phyloP scores from a whole-genome alignment of 208 protist genomes.

The Leishmania lainsoni region DNA sequence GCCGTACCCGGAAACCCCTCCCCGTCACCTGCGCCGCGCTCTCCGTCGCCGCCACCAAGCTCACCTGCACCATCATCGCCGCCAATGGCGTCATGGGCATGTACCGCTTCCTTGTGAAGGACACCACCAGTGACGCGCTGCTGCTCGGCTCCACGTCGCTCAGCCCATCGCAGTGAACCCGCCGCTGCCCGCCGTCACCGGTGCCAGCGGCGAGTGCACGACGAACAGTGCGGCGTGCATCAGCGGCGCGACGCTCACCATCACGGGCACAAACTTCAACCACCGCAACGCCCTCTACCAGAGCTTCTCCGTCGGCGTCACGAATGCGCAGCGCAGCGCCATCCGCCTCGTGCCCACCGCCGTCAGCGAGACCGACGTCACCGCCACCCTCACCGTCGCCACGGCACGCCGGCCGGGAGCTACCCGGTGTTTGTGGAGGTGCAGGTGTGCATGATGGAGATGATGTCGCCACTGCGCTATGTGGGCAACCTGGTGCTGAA shows the following conservation, averaged over 20 bases:
- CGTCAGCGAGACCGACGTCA: conserved; percentile 14
- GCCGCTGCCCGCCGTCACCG: conserved; percentile 28
- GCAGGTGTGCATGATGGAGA: conserved; percentile 33
- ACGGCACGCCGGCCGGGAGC: conserved; percentile 3
- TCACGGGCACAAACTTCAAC: conserved; percentile 42
- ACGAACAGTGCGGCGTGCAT: conserved; percentile 31
- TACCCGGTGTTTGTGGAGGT: conserved; percentile 35
- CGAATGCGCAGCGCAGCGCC: conserved; percentile 19
- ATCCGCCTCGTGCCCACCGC: conserved; percentile 17
- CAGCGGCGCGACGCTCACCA: conserved; percentile 22
- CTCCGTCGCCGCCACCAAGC: conserved; percentile 17
- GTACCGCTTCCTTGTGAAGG: conserved; percentile 37
- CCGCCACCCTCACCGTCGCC: conserved; percentile 18
- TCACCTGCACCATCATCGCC: conserved; percentile 33
- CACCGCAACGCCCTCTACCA: conserved; percentile 24
- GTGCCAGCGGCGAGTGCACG: conserved; percentile 34
- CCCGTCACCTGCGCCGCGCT: conserved; percentile 11
- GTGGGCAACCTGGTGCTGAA: conserved; percentile 29
- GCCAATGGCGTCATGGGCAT: conserved; percentile 36
- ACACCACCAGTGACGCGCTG: conserved; percentile 19
- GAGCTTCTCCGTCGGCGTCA: conserved; percentile 31
- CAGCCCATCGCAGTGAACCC: conserved; percentile 33
- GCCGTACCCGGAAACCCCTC: conserved; percentile 12
- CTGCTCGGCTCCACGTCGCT: conserved; percentile 32
- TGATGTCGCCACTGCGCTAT: conserved; percentile 32